A percentile compares a stretch with the other conserved stretches of the same genome.
phyloP scores from a whole-genome alignment of 768 basidiomycete genomes.

The Rhodotorula graminis region DNA sequence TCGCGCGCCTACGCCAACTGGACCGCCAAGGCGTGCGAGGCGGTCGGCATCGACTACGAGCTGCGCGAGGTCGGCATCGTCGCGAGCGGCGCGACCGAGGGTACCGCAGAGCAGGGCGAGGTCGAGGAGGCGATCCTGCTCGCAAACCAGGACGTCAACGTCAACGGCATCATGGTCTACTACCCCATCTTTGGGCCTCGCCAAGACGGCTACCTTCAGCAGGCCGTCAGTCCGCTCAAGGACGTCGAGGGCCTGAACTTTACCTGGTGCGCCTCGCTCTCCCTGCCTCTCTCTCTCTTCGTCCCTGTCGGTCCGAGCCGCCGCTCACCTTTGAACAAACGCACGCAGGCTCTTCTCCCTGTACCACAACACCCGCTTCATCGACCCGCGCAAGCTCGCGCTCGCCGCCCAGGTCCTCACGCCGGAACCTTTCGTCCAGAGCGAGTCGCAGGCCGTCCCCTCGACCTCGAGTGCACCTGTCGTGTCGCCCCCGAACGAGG shows the following conservation, averaged over 20 bases:
- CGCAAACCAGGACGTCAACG: constrained; percentile 75
- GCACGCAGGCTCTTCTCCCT: constrained; percentile 40
- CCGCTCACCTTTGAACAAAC: no score
- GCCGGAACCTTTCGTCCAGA: constrained; percentile 42
- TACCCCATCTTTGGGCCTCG: constrained; percentile 81
- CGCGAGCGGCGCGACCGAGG: constrained; percentile 49
- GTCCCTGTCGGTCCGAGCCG: no score
- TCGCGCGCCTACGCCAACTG: constrained; percentile 82
- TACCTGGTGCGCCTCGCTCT: constrained; percentile 59
- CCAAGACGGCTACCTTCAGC: constrained; percentile 94
- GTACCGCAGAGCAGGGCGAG: constrained; percentile 50
- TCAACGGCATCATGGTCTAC: constrained; percentile 68
- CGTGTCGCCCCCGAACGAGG: constrained; percentile 54
- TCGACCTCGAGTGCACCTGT: constrained; percentile 46
- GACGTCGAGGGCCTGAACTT: constrained; percentile 97
- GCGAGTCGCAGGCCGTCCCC: constrained; percentile 69
- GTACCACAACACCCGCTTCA: constrained; percentile 75
- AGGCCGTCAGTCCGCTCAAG: constrained; percentile 91
- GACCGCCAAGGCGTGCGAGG: constrained; percentile 82
- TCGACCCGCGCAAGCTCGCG: constrained; percentile 68
- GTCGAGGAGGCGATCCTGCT: constrained; percentile 95
- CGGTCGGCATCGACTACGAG: constrained; percentile 79
- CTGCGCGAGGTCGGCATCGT: constrained; percentile 68
- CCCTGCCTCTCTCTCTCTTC: no score
- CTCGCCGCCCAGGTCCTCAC: constrained; percentile 45